A percentile compares a stretch with the other conserved stretches of the same genome.
Conservation (phyloP, 75 land plant genomes). For the Chamaecyparis obtusa region DNA sequence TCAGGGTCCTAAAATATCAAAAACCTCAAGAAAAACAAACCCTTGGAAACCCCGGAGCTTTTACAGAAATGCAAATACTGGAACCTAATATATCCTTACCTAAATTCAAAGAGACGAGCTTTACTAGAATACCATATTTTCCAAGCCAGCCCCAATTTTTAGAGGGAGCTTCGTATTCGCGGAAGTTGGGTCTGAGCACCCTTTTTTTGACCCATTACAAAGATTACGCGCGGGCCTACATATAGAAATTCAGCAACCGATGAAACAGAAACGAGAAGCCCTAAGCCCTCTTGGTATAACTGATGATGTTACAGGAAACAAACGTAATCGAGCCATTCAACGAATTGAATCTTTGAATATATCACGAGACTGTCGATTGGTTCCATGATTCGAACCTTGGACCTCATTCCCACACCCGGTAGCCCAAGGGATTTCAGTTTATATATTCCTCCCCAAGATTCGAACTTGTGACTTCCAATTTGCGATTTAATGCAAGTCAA, state of each 20-base stretch:
- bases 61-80: not conserved
- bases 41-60: not conserved
- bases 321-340: not conserved
- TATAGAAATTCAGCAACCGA: not conserved
- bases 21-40: not conserved
- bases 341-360: not conserved
- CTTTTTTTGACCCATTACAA: not conserved
- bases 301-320: not conserved
- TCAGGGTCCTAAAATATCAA: too few relatives aligned
- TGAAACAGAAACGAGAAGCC: not conserved
- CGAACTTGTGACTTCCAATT: too few relatives aligned
- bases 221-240: not conserved
- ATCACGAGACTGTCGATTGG: not conserved
- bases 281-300: not conserved
- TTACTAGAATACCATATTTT: not conserved
- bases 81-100: not conserved
- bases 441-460: too few relatives aligned
- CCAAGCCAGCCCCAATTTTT: not conserved
- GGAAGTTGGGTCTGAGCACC: not conserved
- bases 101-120: not conserved
- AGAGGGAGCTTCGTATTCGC: not conserved
- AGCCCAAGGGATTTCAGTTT: too few relatives aligned
- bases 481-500: not conserved
- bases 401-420: not conserved
- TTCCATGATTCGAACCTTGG: not conserved